Percentiles rank a stretch among this genome's conserved stretches.
Evolutionary conservation across 2,329 filamentous ascomycete species (phyloP).

Genomic region (Pezicula radicicola): DNA sequence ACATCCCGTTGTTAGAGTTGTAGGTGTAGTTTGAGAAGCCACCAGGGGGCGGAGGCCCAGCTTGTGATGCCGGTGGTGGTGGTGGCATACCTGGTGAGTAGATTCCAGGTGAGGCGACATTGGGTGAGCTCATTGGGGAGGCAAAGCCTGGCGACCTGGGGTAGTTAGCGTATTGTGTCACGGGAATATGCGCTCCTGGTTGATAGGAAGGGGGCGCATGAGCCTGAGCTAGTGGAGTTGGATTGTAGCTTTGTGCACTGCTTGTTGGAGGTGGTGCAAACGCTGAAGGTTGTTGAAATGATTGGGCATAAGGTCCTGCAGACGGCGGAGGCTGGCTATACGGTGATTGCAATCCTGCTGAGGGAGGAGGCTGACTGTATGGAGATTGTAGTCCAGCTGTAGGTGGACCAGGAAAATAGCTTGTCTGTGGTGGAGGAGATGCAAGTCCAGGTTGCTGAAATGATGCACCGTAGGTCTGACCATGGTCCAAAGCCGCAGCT

Average conservation of each 20-base stretch:
- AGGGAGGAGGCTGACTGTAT: slow-evolving; percentile 10
- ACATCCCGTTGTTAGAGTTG: slow-evolving; percentile 19
- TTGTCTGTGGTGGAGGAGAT: slow-evolving; percentile 6
- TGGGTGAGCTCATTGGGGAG: slow-evolving; percentile 20
- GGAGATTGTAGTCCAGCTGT: slow-evolving; percentile 11
- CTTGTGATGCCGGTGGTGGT: slow-evolving; percentile 13
- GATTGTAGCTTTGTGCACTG: not conserved
- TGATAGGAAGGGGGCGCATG: not conserved
- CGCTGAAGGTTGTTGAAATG: slow-evolving; percentile 15
- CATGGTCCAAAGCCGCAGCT: slow-evolving; percentile 54
- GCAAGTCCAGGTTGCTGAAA: slow-evolving; percentile 16
- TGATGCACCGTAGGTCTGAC: slow-evolving; percentile 50
- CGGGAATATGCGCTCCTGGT: slow-evolving; percentile 14
- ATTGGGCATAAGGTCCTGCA: no score
- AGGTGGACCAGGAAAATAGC: slow-evolving; percentile 25
- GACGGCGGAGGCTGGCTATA: slow-evolving; percentile 11
- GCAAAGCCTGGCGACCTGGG: slow-evolving; percentile 42
- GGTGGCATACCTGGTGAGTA: slow-evolving; percentile 13
- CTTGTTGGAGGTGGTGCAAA: slow-evolving; percentile 22
- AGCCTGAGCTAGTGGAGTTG: not conserved
- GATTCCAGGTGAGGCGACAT: slow-evolving; percentile 18
- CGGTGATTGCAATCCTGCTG: slow-evolving; percentile 16
- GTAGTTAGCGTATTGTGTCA: slow-evolving; percentile 42
- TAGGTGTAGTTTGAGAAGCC: slow-evolving; percentile 57
- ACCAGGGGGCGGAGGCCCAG: slow-evolving; percentile 38